Base-by-base conservation (phyloP, 306 rosid species). In the Pyrus communis region DNA sequence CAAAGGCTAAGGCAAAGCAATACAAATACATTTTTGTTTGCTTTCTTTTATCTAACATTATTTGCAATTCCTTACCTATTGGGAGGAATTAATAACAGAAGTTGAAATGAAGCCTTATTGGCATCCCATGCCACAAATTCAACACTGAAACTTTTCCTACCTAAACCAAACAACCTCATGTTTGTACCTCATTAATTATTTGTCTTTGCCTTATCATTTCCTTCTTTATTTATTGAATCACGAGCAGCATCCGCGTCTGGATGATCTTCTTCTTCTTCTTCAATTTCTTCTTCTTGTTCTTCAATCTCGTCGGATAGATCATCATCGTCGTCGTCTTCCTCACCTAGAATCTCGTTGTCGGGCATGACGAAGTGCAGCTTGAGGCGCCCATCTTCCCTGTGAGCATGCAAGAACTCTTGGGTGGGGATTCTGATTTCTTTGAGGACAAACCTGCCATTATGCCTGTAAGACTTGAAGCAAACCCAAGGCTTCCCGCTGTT, bases 311-410 rank as follows among this genome's bases (percentile, higher is more conserved):
- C 63, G 0, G 28, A 62, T 9, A 27, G 80, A 2, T 78, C 79
- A 1, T 67, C 67, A 1, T 82, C 79, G 0, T 77, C 85, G 15
- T 75, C 55, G 23, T 38, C 27, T 1, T 75, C 86, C 0, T 76
- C 85, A 0, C 73, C 76, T 2, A n/a, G 15, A 60, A 70, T 64
- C 57, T 85, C 86, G 3, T 86, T 79, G 7, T 87, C 77, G 46
- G 87, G 87, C 14, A 83, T 88, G 86, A 91, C 81, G 73, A 89
- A 86, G 65, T 88, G 86, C 23, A 93, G 84, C 81, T 78, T 91
- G 58, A 93, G 71, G 59, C 97, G 91, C 19, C 98, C 98, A 43
- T 91, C 88, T 80, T 93, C 96, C 69, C 98, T 87, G 76, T 78
- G 82, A 49, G 98, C 97, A 82, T 83, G 98, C 30, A 93, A 62